Evolutionary conservation across 1,139 yeast genomes (phyloP), one percentile per base, ranked within the genome.

Genomic region (Geotrichum aggregatum): DNA sequence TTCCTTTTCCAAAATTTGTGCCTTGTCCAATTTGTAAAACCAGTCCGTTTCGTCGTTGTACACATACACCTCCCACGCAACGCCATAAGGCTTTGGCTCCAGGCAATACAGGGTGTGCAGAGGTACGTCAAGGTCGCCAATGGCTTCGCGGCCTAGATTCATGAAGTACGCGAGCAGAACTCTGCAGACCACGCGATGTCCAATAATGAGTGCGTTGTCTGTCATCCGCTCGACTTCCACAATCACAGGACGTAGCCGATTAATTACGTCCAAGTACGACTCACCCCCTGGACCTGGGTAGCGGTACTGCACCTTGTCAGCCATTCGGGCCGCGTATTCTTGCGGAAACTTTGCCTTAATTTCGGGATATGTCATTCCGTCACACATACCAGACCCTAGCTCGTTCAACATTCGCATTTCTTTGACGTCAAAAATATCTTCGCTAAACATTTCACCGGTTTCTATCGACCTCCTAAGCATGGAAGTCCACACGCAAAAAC

Each of bases 221-320:
- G 88, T 85, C 54, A 95, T 87, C 61, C 98, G 76, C 69, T 92
- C 98, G 49, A 92, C 78, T 66, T 92, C 98, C 10, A 91, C 88
- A 58, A 92, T 91, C 34, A 92, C 80, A 0, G 98, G 95, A 55
- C 96, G 76, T 55, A 92, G 75, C 56, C 98, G 77, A 58, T 91
- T 87, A 63, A 92, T 84, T 3, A 91, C 98, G 69, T 92, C 98
- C 61, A 91, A 71, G 62, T 91, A 91, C 0, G 95, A 86, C 69
- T 91, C 98, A 28, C 98, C 97, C n/a, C 96, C 96, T 52, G 87
- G 87, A 11, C 97, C 97, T 1, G 97, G 98, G 65, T 88, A 91
- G 59, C 97, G 74, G 69, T 89, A 91, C 30, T 84, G 74, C 62
- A 91, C 75, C 69, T 91, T 91, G 66, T 87, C 84, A 44, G 76